Evolutionary conservation across 305 asterid genomes (phyloP), one percentile per base, ranked within the genome.

Genomic region (Coffea humblotiana): DNA sequence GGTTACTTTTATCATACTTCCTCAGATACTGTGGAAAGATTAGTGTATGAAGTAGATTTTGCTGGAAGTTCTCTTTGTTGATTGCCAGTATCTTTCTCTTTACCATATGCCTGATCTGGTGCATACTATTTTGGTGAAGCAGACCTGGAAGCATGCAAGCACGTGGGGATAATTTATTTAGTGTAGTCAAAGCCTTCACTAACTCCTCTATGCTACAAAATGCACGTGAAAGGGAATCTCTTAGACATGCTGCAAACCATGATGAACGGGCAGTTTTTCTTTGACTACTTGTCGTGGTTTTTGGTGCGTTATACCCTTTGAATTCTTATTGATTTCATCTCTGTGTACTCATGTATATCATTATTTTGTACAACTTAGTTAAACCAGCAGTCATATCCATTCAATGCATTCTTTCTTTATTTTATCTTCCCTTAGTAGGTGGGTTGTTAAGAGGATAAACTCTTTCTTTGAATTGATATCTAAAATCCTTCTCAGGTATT

Each of bases 61-160:
- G 91, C 87, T 86, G 86, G 84, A 87, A 18, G 90, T 82, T 83
- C 87, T 82, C 83, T 76, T 54, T 77, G 79, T 85, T 79, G 80
- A 80, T 60, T 80, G 80, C 84, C 85, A 75, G 72, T 60, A 45
- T 72, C 49, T 75, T 63, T 60, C 40, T 72, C 49, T 75, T 63
- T 16, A 72, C 81, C 78, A 65, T 63, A 56, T 80, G 72, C 75
- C 84, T 80, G 73, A 70, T 83, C 85, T 92, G 75, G 87, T 79
- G 82, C 82, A 68, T 79, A 74, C 54, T 23, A n/a, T 61, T 83
- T 85, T 82, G 80, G 85, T 76, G 51, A 58, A 67, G 85, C 83
- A 96, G 98, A 84, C 98, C 98, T 80, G 99, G 99, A 87, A 96
- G 99, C 96, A 87, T 96, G 86, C 99, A 96, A 90, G 98, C 96